Base-by-base conservation (phyloP, 352 stramenopile species). In the Globisporangium orthogonon region DNA sequence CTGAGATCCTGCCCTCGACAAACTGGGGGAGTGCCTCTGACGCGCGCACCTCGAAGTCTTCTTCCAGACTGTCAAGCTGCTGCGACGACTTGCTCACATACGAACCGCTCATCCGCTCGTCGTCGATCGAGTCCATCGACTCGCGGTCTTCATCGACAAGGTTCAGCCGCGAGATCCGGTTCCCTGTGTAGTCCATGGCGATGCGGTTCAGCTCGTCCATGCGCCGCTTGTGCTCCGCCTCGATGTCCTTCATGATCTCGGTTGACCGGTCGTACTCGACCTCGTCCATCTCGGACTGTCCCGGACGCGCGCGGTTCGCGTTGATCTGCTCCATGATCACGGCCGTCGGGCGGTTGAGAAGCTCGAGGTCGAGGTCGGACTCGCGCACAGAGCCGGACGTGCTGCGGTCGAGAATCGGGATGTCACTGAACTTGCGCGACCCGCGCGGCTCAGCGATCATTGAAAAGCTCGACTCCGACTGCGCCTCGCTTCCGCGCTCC, bases 151-250 rank as follows among this genome's bases (percentile, higher is more conserved):
- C 69, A 30, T 82, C 73, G 5, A 61, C 74, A 30, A 66, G 58
- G 17, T 52, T 60, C 31, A 76, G 62, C 18, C 54, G 80, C 1
- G 74, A 86, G 18, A 78, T 63, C 3, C 76, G 72, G 23, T 74
- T 66, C 18, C 75, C 75, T 15, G 66, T 69, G 52, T 74, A 69
- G 51, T 79, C 66, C 44, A 76, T 47, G 10, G 65, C 66, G 33
- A 73, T 70, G 18, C 74, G 62, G n/a, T 79, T 80, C n/a, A 88
- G 68, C 56, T 88, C 75, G 10, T 68, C 71, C 78, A 88, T 88
- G n/a, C 78, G 73, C n/a, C 61, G 70, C 18, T 56, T 60, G 53
- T 88, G 78, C 52, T 86, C 71, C 50, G 74, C 70, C 56, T 80
- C 66, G 15, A 78, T 67, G 54, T 67, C 69, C 18, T 63, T 65